Conservation (phyloP, 441 rosid species). For the Gossypium schwendimanii region DNA sequence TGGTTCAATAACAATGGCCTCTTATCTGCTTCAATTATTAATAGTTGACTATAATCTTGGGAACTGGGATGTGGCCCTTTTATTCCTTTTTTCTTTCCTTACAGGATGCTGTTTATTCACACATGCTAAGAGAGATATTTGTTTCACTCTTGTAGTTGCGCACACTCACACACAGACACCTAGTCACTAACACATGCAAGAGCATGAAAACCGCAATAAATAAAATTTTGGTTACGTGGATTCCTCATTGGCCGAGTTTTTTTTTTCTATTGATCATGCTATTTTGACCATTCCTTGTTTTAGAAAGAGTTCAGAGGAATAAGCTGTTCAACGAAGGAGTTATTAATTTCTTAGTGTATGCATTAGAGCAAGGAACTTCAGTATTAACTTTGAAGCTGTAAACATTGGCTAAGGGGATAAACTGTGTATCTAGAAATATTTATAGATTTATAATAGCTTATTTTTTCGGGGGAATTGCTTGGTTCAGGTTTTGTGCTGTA, state of each 20-base stretch:
- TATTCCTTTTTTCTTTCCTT: not conserved
- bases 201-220: not conserved
- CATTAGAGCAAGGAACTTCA: not conserved
- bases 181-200: not conserved
- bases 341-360: not conserved
- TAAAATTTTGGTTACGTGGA: not conserved
- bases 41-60: not conserved
- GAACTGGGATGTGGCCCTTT: not conserved
- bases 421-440: not conserved
- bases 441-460: not conserved
- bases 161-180: too few species aligned
- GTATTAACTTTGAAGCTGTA: slow-evolving; percentile 2
- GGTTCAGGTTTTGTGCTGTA: slow-evolving; percentile 70
- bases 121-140: not conserved
- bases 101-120: not conserved
- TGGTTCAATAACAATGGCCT: not conserved
- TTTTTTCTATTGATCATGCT: not conserved
- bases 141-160: not conserved
- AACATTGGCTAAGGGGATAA: not conserved
- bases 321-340: not conserved
- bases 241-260: not conserved
- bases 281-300: not conserved
- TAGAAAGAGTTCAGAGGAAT: not conserved
- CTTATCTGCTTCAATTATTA: not conserved
- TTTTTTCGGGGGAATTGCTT: slow-evolving; percentile 14